These are phyloP conservation scores for Cucurbita pepo DNA, from an alignment of 306 rosid species.

Conservation along the genomic window DNA sequence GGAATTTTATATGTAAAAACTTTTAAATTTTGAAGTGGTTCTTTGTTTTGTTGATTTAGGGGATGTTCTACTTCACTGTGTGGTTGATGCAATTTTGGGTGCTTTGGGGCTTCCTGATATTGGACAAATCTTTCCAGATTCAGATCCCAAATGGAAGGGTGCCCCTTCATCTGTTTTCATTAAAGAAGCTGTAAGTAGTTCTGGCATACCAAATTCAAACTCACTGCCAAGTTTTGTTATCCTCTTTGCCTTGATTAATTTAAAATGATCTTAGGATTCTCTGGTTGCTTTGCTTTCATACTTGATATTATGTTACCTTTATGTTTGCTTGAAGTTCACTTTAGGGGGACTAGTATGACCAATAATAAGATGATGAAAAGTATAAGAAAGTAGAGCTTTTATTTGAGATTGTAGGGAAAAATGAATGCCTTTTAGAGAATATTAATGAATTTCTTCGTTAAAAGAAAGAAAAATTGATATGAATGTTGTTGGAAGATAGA, in stretches of 20 bases:
- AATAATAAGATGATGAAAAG: background rate
- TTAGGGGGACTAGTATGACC: background rate
- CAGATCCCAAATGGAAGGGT: slow-evolving; percentile 94
- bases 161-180: slow-evolving; percentile 68
- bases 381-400: background rate
- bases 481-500: too few relatives aligned
- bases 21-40: background rate
- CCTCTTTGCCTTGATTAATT: background rate
- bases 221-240: background rate
- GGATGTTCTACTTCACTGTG: slow-evolving; percentile 91
- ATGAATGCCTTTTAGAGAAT: too few relatives aligned
- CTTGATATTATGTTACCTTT: background rate
- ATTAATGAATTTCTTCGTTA: too few relatives aligned
- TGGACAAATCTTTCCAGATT: slow-evolving; percentile 79
- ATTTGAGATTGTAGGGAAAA: background rate
- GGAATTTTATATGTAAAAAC: background rate
- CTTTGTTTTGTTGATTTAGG: slow-evolving; percentile 27
- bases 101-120: slow-evolving; percentile 94
- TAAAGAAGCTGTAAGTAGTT: slow-evolving; percentile 84
- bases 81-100: slow-evolving; percentile 87
- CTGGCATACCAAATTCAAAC: background rate
- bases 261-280: background rate
- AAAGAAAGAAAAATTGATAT: too few relatives aligned
- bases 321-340: background rate
- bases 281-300: background rate